phyloP scores from a whole-genome alignment of 331 rosid genomes.

The Quercus lobata region DNA sequence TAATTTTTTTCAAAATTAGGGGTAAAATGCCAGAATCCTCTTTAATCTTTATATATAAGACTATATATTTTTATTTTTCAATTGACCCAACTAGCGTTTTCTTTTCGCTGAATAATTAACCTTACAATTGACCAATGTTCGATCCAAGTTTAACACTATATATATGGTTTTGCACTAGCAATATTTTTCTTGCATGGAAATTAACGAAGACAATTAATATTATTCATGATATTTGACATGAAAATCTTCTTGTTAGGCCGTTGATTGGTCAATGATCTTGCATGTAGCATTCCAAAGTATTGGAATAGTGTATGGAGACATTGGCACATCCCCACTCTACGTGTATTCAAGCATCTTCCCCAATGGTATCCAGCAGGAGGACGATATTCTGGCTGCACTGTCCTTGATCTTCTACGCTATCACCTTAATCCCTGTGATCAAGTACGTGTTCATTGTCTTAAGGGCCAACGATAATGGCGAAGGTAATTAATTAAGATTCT shows the following conservation, averaged over 20 bases:
- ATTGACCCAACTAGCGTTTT: too few relatives aligned
- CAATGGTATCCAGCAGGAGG: slow-evolving; percentile 35
- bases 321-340: slow-evolving; percentile 78
- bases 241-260: not conserved
- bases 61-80: too few relatives aligned
- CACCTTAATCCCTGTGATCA: slow-evolving; percentile 57
- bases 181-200: too few relatives aligned
- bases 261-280: slow-evolving; percentile 35
- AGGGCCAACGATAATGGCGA: slow-evolving; percentile 65
- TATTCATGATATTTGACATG: too few relatives aligned
- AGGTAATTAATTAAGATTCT: slow-evolving; percentile 22
- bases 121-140: too few relatives aligned
- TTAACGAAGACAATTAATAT: too few relatives aligned
- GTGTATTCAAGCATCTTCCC: slow-evolving; percentile 50
- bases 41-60: too few relatives aligned
- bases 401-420: slow-evolving; percentile 57
- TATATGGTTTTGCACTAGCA: too few relatives aligned
- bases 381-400: slow-evolving; percentile 62
- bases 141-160: too few relatives aligned
- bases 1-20: too few relatives aligned
- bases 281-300: slow-evolving; percentile 74
- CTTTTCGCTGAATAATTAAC: too few relatives aligned
- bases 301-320: slow-evolving; percentile 79
- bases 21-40: too few relatives aligned
- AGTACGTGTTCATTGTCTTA: slow-evolving; percentile 57